Base-by-base conservation (phyloP, 805 yeast species). In the Metschnikowia kofuensis region DNA sequence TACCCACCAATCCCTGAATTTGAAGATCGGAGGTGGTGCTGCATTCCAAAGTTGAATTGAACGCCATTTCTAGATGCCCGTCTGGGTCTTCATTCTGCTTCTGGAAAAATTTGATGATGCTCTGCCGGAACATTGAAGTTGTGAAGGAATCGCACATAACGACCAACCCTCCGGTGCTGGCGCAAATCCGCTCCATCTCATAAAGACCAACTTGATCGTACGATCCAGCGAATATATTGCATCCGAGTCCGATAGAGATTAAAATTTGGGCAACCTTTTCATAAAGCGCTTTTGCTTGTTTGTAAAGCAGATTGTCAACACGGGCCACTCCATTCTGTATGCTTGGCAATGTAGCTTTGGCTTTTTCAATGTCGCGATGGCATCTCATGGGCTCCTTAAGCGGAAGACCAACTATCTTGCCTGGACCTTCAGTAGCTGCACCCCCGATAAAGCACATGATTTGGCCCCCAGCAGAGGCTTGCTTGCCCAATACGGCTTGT, bases 131-230 rank as follows among this genome's bases (percentile, higher is more conserved):
- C 52, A 84, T 83, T 1, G 88, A 78, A 0, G 88, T 83, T 32
- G 79, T 75, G 59, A 83, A 84, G 4, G 84, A 78, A 66, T 84
- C 89, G 48, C 84, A 72, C 69, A 83, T 75, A 2, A 84, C 80
- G 27, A 82, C 74, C 3, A 70, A 68, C 44, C 89, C 89, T 28
- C 89, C 89, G 10, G 87, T 82, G 49, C 72, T 72, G 57, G 75
- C 72, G 44, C 80, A 69, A 10, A 83, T 64, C 13, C 75, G 69
- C 50, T 80, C 83, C 89, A 84, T 84, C 61, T 84, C 89, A 53
- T 68, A 77, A 31, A 84, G 67, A 0, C 89, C 89, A 39, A 82
- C 75, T 63, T 84, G 89, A 62, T 84, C 89, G 61, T 83, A 83
- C 11, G 84, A 75, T 13, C 89, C 89, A 49, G 82, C 76, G 54